Conservation (phyloP, 345 rosid genomes). For the Aegle marmelos region DNA sequence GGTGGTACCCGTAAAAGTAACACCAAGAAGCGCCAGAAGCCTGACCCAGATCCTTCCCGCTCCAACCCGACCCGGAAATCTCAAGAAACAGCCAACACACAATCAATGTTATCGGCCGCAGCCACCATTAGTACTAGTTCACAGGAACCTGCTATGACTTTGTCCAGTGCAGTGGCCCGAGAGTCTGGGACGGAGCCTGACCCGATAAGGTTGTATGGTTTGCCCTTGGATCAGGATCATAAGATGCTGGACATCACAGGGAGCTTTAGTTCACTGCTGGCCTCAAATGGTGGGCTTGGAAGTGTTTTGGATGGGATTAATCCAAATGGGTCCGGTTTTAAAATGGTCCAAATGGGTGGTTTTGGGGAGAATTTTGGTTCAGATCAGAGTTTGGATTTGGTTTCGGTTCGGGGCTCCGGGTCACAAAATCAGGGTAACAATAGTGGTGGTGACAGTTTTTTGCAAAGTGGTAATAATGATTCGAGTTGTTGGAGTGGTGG, state of each 20-base stretch:
- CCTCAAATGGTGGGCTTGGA: slow-evolving; percentile 45
- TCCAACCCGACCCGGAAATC: slow-evolving; percentile 20
- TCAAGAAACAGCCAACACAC: too few relatives aligned
- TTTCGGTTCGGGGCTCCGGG: slow-evolving; percentile 18
- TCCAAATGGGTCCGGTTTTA: slow-evolving; percentile 41
- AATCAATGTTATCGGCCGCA: too few relatives aligned
- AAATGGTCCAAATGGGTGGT: slow-evolving; percentile 32
- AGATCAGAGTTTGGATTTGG: slow-evolving; percentile 14
- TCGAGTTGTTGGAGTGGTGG: slow-evolving; percentile 37
- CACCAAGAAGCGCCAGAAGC: slow-evolving; percentile 34
- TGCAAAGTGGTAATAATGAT: slow-evolving; percentile 26
- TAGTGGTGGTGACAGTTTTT: slow-evolving; percentile 7
- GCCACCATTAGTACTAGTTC: neutral
- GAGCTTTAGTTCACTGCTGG: slow-evolving; percentile 58
- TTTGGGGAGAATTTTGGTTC: slow-evolving; percentile 32
- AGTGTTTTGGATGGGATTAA: slow-evolving; percentile 39
- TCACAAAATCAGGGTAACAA: slow-evolving; percentile 17
- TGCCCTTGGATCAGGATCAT: slow-evolving; percentile 39
- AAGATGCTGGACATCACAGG: slow-evolving; percentile 41
- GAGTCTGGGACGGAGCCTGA: slow-evolving; percentile 18
- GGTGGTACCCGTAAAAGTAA: slow-evolving; percentile 72
- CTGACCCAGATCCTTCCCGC: slow-evolving; percentile 20
- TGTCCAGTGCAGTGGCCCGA: neutral
- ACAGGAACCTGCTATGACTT: neutral
- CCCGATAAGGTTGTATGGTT: slow-evolving; percentile 45